Conservation (phyloP, 495 filamentous ascomycete genomes). For the Penicillium tannophilum region DNA sequence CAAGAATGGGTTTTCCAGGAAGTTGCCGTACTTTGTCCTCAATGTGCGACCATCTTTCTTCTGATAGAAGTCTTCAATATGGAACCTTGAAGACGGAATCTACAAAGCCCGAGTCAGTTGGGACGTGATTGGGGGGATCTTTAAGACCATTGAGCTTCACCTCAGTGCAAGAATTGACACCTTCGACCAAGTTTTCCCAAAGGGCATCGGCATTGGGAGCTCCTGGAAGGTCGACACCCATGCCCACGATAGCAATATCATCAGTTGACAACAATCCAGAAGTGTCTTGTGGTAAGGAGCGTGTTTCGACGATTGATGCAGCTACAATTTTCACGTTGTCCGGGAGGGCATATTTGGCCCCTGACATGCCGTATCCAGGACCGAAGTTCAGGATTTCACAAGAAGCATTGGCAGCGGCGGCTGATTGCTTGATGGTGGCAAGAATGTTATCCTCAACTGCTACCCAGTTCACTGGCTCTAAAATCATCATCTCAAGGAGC, state of each 20-base stretch:
- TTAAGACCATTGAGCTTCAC: neutral
- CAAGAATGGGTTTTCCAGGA: slow-evolving; percentile 4
- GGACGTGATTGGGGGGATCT: no score
- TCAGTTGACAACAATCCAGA: slow-evolving; percentile 1
- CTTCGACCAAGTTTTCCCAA: neutral
- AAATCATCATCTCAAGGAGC: neutral
- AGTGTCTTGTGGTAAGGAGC: neutral
- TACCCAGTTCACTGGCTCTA: neutral
- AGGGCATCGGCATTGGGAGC: neutral
- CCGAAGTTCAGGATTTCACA: neutral
- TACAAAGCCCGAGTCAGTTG: neutral
- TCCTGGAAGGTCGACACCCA: neutral
- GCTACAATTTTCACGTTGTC: neutral
- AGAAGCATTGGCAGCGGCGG: neutral
- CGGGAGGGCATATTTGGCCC: neutral
- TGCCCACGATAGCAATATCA: slow-evolving; percentile 1
- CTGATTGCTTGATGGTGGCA: neutral
- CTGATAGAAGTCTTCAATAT: neutral
- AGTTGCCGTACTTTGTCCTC: neutral
- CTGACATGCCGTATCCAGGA: slow-evolving; percentile 3
- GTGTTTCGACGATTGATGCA: neutral
- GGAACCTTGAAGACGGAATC: neutral
- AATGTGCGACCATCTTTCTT: neutral
- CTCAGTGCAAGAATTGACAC: slow-evolving; percentile 4
- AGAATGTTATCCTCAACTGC: neutral